Conservation (phyloP, 1,139 yeast genomes). For the Candida gigantensis region DNA sequence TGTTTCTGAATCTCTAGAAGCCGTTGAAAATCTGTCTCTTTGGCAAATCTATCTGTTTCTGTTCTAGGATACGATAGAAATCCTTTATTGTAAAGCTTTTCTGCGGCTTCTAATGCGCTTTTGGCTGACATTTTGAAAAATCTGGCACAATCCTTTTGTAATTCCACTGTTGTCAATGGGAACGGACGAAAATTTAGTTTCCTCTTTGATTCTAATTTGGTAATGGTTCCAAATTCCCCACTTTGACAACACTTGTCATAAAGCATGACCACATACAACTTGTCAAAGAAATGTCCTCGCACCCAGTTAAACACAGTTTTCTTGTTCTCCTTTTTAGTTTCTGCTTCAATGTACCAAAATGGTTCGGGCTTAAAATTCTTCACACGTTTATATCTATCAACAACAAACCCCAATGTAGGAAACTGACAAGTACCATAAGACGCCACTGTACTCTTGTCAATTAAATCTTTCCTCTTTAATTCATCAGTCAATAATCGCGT, state of each 20-base stretch:
- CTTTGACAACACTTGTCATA: conserved; percentile 63
- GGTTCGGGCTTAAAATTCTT: conserved; percentile 70
- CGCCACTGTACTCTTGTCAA: conserved; percentile 31
- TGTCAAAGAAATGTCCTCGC: conserved; percentile 70
- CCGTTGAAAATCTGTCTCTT: conserved; percentile 64
- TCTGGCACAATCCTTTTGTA: conserved; percentile 83
- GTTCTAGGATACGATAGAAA: conserved; percentile 95
- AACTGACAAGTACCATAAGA: conserved; percentile 97
- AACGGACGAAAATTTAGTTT: conserved; percentile 79
- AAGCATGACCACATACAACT: conserved; percentile 58
- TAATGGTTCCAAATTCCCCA: conserved; percentile 48
- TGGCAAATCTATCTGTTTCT: conserved; percentile 88
- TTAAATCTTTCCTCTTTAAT: conserved; percentile 32
- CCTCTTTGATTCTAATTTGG: conserved; percentile 57
- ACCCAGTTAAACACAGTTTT: conserved; percentile 62
- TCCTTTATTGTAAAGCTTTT: conserved; percentile 80
- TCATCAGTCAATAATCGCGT: conserved; percentile 71
- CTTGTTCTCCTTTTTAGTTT: conserved; percentile 43
- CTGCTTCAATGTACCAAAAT: conserved; percentile 73
- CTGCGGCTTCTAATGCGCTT: conserved; percentile 80
- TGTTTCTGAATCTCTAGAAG: conserved; percentile 62
- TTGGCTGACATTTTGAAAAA: conserved; percentile 80
- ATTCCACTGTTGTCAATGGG: conserved; percentile 93
- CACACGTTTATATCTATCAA: conserved; percentile 84
- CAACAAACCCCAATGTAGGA: conserved; percentile 95